Conservation (phyloP, 768 basidiomycete genomes). For the Suillus variegatus region DNA sequence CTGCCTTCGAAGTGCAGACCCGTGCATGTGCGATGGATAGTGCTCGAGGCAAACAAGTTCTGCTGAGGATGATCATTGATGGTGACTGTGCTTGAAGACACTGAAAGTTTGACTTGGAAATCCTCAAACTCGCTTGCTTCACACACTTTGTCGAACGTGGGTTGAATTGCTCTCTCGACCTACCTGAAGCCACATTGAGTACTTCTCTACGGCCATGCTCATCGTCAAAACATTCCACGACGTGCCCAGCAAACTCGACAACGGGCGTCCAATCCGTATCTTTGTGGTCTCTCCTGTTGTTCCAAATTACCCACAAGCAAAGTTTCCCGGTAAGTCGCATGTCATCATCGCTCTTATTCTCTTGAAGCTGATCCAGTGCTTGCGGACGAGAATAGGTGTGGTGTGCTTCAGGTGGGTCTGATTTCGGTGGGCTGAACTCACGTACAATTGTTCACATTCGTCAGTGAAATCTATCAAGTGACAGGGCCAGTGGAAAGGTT, state of each 20-base stretch:
- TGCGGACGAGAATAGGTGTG: constrained; percentile 50
- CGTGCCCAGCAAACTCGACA: constrained; percentile 66
- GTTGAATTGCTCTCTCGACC: neutral
- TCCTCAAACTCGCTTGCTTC: neutral
- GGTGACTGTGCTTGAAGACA: neutral
- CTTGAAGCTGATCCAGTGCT: neutral
- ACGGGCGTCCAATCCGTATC: constrained; percentile 70
- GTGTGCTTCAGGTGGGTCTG: constrained; percentile 70
- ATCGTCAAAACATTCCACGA: constrained; percentile 81
- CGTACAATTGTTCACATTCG: neutral
- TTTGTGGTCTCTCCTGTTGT: constrained; percentile 81
- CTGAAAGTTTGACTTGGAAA: neutral
- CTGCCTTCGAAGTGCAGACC: neutral
- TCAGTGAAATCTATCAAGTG: constrained; percentile 92
- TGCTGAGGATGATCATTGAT: neutral
- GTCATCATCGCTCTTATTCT: neutral
- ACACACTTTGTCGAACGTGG: neutral
- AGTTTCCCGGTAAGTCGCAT: constrained; percentile 70
- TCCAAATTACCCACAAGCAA: constrained; percentile 84
- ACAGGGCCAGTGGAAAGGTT: constrained; percentile 97
- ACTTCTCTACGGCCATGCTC: constrained; percentile 55
- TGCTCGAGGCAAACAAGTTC: neutral
- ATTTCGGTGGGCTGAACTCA: neutral
- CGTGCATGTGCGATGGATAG: neutral
- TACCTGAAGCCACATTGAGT: no score